These are phyloP conservation scores for Coprinopsis cinerea DNA, from an alignment of 768 basidiomycete species.

Conservation along the genomic window DNA sequence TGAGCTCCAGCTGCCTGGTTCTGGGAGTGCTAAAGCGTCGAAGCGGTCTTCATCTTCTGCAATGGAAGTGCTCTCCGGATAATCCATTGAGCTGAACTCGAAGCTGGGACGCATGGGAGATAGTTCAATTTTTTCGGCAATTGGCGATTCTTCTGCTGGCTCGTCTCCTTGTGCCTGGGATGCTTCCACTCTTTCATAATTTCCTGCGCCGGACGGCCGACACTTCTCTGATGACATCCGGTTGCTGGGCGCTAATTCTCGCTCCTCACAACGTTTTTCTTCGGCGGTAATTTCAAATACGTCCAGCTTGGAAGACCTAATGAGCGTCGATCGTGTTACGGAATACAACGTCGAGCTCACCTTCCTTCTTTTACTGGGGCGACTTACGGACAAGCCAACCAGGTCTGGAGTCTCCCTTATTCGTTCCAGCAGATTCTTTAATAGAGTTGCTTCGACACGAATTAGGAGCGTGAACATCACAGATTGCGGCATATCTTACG, in stretches of 20 bases:
- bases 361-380: neutral
- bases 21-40: neutral
- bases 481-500: slow-evolving; percentile 26
- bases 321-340: too few species aligned
- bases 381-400: neutral
- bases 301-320: too few species aligned
- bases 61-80: slow-evolving; percentile 5
- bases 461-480: neutral
- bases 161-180: neutral
- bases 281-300: too few species aligned
- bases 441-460: slow-evolving; percentile 24
- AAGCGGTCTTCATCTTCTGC: neutral
- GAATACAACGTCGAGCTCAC: too few species aligned
- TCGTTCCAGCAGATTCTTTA: slow-evolving; percentile 33
- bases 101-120: neutral
- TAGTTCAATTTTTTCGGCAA: neutral
- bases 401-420: slow-evolving; percentile 18
- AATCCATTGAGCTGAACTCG: slow-evolving; percentile 11
- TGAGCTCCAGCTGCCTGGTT: slow-evolving; percentile 4
- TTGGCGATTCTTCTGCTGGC: neutral
- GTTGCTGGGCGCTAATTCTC: neutral
- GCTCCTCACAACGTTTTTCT: too few species aligned
- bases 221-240: neutral
- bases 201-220: too few species aligned
- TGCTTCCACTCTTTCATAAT: too few species aligned